Evolutionary conservation across 805 yeast species (phyloP).

Genomic region (Suhomyces kilbournensis): DNA sequence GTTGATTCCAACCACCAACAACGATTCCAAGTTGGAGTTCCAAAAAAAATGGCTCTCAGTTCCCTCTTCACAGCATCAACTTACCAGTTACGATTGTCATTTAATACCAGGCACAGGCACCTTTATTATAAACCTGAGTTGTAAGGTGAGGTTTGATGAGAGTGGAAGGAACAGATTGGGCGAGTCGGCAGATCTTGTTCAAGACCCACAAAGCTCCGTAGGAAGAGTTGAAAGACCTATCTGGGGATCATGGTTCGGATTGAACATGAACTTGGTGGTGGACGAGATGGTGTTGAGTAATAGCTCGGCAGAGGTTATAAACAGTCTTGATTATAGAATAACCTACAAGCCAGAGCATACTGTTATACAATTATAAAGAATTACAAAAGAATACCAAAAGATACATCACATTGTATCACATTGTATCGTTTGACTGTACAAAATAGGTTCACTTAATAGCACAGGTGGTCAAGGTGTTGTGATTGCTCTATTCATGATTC

Average conservation of each 20-base stretch:
- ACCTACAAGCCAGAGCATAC: slow-evolving; percentile 60
- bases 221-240: slow-evolving; percentile 38
- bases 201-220: slow-evolving; percentile 12
- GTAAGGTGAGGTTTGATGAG: slow-evolving; percentile 73
- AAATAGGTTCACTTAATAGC: too few species aligned
- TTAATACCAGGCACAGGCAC: slow-evolving; percentile 63
- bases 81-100: slow-evolving; percentile 66
- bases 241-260: slow-evolving; percentile 75
- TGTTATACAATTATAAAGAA: slow-evolving; percentile 23
- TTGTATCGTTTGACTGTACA: too few species aligned
- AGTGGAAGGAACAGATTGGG: slow-evolving; percentile 67
- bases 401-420: too few species aligned
- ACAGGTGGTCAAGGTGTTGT: too few species aligned
- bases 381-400: too few species aligned
- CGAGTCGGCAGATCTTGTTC: slow-evolving; percentile 54
- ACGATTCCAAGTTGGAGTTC: slow-evolving; percentile 43
- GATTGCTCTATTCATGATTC: too few species aligned
- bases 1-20: slow-evolving; percentile 23
- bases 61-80: slow-evolving; percentile 59
- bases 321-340: slow-evolving; percentile 62
- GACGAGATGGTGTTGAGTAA: slow-evolving; percentile 47
- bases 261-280: slow-evolving; percentile 54
- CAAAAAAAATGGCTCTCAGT: slow-evolving; percentile 57
- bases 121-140: slow-evolving; percentile 48
- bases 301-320: slow-evolving; percentile 46